Conservation (phyloP, 305 asterid species). For the Ilex paraguariensis region DNA sequence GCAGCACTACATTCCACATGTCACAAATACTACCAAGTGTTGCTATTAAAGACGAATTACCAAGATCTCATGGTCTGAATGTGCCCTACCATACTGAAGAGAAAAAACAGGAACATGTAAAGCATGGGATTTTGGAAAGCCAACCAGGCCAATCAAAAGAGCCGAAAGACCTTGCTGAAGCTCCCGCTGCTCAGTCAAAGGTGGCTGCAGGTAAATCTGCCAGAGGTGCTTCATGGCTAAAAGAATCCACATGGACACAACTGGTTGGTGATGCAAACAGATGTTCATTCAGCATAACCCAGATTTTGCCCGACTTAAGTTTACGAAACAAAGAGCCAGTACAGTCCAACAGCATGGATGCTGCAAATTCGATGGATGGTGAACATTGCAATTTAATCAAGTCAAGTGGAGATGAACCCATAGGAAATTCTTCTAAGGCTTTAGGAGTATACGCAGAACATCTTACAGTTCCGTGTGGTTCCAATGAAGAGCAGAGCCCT, state of each 20-base stretch:
- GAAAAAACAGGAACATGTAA: conserved; percentile 9
- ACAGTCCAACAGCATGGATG: conserved; percentile 11
- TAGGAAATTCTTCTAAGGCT: conserved; percentile 16
- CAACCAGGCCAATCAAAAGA: conserved; percentile 13
- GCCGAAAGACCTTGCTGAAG: conserved; percentile 17
- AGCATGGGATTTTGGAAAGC: not conserved
- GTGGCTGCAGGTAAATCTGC: conserved; percentile 26
- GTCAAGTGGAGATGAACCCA: conserved; percentile 9
- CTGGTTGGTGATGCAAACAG: conserved; percentile 41
- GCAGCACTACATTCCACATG: conserved; percentile 33
- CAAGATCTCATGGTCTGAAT: conserved; percentile 19
- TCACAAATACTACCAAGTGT: conserved; percentile 35
- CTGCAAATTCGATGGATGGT: conserved; percentile 12
- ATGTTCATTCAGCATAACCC: conserved; percentile 60
- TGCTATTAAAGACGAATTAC: conserved; percentile 27
- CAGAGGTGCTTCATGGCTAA: conserved; percentile 48
- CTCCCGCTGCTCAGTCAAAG: conserved; percentile 22
- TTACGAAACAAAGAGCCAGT: conserved; percentile 34
- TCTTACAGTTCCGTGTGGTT: conserved; percentile 8
- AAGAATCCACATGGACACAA: conserved; percentile 67
- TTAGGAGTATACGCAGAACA: conserved; percentile 10
- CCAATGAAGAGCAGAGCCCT: conserved; percentile 13
- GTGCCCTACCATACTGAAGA: conserved; percentile 13
- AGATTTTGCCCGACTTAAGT: conserved; percentile 41
- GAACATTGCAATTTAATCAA: conserved; percentile 10